A percentile compares a stretch with the other conserved stretches of the same genome.
Evolutionary conservation across 1,139 yeast genomes (phyloP).

Genomic region (Kluyveromyces sp.): DNA sequence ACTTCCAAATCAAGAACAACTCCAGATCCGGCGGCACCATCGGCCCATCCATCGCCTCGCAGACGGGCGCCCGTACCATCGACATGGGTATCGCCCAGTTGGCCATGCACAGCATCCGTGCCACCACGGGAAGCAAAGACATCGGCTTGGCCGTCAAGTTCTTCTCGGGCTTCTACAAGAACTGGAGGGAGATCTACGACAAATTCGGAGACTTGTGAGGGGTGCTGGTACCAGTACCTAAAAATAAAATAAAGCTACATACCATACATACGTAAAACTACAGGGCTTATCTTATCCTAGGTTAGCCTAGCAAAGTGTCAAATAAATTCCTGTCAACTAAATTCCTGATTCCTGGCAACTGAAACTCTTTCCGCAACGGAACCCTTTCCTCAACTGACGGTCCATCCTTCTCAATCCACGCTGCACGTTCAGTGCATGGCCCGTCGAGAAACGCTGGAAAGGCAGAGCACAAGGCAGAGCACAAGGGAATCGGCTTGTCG

Average conservation of each 20-base stretch:
- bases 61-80: conserved; percentile 67
- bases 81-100: conserved; percentile 74
- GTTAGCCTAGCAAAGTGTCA: no score
- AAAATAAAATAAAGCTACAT: no score
- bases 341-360: no score
- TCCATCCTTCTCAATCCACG: not conserved
- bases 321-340: not conserved
- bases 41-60: conserved; percentile 59
- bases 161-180: conserved; percentile 52
- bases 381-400: no score
- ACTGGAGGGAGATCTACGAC: conserved; percentile 48
- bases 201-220: conserved; percentile 36
- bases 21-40: conserved; percentile 73
- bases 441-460: no score
- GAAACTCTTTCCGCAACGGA: no score
- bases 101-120: conserved; percentile 77
- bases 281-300: no score
- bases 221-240: no score
- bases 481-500: not conserved
- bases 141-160: conserved; percentile 59
- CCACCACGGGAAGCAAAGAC: conserved; percentile 64
- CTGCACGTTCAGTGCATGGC: not conserved
- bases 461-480: no score
- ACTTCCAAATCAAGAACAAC: conserved; percentile 64
- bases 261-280: no score